These are phyloP conservation scores for Stereocaulon alpinum DNA, from an alignment of 495 filamentous ascomycete species.

Conservation along the genomic window DNA sequence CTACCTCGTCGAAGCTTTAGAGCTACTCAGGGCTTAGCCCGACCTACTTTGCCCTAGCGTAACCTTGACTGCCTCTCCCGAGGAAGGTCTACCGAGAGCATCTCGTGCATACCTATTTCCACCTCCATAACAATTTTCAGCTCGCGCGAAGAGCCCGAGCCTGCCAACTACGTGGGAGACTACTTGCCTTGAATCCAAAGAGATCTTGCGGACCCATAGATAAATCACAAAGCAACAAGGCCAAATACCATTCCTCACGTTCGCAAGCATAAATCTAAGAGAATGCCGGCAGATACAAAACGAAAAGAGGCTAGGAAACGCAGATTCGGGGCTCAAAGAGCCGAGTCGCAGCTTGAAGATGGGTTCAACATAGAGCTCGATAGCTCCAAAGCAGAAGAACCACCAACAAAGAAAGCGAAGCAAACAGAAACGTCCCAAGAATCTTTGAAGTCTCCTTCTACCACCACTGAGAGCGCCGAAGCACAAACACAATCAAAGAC, in stretches of 20 bases:
- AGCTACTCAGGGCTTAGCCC: no score
- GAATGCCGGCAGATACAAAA: constrained; percentile 6
- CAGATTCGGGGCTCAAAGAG: constrained; percentile 10
- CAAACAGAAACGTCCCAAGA: not conserved
- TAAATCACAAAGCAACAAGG: no score
- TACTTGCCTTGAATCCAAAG: no score
- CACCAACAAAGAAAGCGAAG: constrained; percentile 1
- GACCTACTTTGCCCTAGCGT: not conserved
- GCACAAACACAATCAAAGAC: constrained; percentile 29
- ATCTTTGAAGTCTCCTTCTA: not conserved
- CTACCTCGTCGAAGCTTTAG: no score
- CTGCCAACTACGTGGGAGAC: no score
- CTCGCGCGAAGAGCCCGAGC: no score
- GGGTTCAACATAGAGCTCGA: constrained; percentile 21
- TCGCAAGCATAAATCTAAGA: not conserved
- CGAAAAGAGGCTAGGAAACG: constrained; percentile 21
- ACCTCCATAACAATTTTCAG: no score
- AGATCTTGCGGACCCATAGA: no score
- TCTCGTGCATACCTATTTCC: not conserved
- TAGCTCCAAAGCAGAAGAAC: not conserved
- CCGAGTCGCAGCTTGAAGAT: not conserved
- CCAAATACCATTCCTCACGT: no score
- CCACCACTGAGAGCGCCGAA: not conserved
- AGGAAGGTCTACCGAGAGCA: not conserved
- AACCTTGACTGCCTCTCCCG: not conserved